phyloP scores from a whole-genome alignment of 2,329 filamentous ascomycete genomes.

The Botrytis tulipae region DNA sequence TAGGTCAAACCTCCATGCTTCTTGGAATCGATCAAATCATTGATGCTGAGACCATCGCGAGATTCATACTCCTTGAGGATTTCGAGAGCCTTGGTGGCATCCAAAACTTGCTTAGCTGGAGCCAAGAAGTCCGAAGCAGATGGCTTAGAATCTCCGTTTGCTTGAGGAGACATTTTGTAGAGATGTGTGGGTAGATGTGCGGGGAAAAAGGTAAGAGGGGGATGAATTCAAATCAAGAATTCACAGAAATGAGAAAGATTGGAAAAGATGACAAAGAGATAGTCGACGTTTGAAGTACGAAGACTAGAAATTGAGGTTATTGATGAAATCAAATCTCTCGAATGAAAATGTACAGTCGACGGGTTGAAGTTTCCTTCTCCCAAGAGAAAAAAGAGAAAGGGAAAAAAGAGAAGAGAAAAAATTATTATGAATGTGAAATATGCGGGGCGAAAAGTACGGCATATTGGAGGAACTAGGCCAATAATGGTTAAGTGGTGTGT shows the following conservation, averaged over 20 bases:
- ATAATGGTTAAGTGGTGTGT: not conserved
- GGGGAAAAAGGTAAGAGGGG: conserved; percentile 26
- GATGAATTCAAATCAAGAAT: conserved; percentile 36
- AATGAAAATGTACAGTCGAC: conserved; percentile 50
- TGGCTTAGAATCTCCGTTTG: conserved; percentile 58
- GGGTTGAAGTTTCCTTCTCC: conserved; percentile 59
- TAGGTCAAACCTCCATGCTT: conserved; percentile 93
- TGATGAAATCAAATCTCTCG: conserved; percentile 41
- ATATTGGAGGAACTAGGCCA: not conserved
- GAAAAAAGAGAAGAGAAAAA: conserved; percentile 23
- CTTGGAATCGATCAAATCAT: conserved; percentile 86
- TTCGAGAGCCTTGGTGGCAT: conserved; percentile 74
- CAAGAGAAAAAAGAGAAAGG: conserved; percentile 48
- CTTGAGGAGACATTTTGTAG: conserved; percentile 63
- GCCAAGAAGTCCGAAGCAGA: conserved; percentile 45
- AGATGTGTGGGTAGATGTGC: not conserved
- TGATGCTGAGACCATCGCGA: conserved; percentile 82
- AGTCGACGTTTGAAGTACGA: conserved; percentile 39
- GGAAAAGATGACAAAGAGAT: conserved; percentile 30
- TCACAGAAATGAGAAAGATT: conserved; percentile 37
- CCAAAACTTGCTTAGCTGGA: conserved; percentile 50
- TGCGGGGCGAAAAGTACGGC: not conserved
- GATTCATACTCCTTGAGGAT: conserved; percentile 77
- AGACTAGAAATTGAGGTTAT: not conserved
- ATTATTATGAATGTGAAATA: not conserved